Conservation (phyloP, 2,329 filamentous ascomycete genomes). For the Incumbomyces lentus region DNA sequence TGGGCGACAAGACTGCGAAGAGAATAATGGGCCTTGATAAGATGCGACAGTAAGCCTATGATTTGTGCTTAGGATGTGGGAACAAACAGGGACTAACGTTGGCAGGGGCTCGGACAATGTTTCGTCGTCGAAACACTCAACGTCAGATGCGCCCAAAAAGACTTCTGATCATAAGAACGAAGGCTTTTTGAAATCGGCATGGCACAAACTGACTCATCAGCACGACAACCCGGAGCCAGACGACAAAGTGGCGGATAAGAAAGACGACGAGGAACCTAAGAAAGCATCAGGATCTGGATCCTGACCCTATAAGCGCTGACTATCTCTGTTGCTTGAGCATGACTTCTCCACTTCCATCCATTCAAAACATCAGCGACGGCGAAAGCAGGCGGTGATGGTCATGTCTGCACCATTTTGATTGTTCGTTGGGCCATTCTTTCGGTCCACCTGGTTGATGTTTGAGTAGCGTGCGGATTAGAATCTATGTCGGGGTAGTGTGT, state of each 20-base stretch:
- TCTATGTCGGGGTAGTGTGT: neutral
- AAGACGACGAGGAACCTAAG: conserved; percentile 24
- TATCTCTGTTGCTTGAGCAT: neutral
- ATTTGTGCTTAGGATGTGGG: conserved; percentile 73
- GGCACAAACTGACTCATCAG: conserved; percentile 84
- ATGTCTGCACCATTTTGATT: neutral
- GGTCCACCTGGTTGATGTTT: neutral
- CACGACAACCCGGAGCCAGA: conserved; percentile 27
- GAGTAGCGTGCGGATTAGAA: neutral
- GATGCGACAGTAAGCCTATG: conserved; percentile 42
- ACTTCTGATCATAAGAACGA: conserved; percentile 58
- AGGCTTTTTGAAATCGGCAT: conserved; percentile 84
- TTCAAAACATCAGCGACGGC: conserved; percentile 16
- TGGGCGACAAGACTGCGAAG: conserved; percentile 85
- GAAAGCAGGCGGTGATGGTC: neutral
- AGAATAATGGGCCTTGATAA: conserved; percentile 74
- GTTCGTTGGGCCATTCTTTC: too few relatives aligned
- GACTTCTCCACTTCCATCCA: conserved; percentile 7
- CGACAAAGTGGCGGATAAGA: conserved; percentile 23
- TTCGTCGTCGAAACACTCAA: conserved; percentile 7
- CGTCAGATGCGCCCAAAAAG: conserved; percentile 18
- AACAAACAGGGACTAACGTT: conserved; percentile 40
- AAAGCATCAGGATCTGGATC: conserved; percentile 16
- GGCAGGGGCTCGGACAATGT: conserved; percentile 35
- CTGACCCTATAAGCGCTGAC: too few relatives aligned